Percentiles rank a stretch among this genome's conserved stretches.
phyloP scores from a whole-genome alignment of 139 green algal genomes.

The Micromonas pusilla region DNA sequence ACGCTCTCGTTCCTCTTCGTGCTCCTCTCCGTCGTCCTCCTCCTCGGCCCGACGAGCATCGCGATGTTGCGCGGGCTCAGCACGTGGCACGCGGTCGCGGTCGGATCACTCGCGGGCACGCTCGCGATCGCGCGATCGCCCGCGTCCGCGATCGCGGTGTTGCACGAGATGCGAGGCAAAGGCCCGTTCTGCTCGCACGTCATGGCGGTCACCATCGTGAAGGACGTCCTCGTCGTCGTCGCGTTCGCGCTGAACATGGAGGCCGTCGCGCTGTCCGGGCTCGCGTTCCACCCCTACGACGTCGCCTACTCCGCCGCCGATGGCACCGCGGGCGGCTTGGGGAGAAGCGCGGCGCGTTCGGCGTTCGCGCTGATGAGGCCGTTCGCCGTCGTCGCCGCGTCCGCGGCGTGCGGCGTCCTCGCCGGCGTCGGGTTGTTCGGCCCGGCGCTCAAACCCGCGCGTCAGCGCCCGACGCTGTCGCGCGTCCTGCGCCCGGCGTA shows the following conservation, averaged over 20 bases:
- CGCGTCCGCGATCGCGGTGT: slow-evolving; percentile 47
- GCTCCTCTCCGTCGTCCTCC: neutral
- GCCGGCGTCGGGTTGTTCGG: neutral
- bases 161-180: slow-evolving; percentile 58
- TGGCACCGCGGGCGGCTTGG: too few relatives aligned
- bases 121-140: slow-evolving; percentile 77
- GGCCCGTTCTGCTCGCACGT: slow-evolving; percentile 71
- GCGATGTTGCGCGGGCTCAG: neutral
- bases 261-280: slow-evolving; percentile 34
- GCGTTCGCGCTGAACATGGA: slow-evolving; percentile 76
- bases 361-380: neutral
- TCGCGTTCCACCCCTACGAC: too few relatives aligned
- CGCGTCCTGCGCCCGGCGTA: neutral
- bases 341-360: neutral
- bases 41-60: neutral
- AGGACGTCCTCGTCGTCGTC: slow-evolving; percentile 84
- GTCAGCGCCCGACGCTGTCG: too few relatives aligned
- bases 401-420: neutral
- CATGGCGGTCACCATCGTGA: slow-evolving; percentile 79
- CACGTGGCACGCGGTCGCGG: neutral
- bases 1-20: neutral
- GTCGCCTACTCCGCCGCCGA: neutral
- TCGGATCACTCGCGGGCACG: slow-evolving; percentile 30
- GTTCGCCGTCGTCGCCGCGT: neutral
- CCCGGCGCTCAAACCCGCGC: neutral